These are phyloP conservation scores for Microbotryum intermedium DNA, from an alignment of 1,284 basidiomycete genomes.

Conservation along the genomic window DNA sequence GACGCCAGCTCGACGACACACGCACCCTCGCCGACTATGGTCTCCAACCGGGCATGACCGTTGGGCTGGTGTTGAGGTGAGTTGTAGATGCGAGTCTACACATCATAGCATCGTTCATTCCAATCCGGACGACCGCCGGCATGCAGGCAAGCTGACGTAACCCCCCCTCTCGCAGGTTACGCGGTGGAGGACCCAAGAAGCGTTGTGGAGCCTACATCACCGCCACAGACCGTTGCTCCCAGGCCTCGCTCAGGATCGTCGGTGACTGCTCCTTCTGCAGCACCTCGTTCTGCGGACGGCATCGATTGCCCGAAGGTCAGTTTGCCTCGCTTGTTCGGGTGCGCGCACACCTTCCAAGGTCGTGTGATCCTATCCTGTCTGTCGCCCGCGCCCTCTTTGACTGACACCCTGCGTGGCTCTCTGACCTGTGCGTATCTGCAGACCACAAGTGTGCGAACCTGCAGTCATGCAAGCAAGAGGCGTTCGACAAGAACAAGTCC, in stretches of 20 bases:
- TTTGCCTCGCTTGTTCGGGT: too few relatives aligned
- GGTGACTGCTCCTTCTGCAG: slow-evolving; percentile 71
- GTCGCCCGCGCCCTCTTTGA: slow-evolving; percentile 2
- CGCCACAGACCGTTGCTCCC: slow-evolving; percentile 52
- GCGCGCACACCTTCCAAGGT: neutral
- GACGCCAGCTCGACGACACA: slow-evolving; percentile 7
- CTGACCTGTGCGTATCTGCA: neutral
- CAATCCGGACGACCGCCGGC: neutral
- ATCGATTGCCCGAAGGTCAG: slow-evolving; percentile 48
- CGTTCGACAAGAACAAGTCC: slow-evolving; percentile 71
- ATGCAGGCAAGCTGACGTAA: neutral
- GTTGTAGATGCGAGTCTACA: neutral
- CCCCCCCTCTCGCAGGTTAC: slow-evolving; percentile 2
- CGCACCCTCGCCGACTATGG: slow-evolving; percentile 10
- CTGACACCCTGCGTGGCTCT: slow-evolving; percentile 3
- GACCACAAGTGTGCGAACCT: slow-evolving; percentile 45
- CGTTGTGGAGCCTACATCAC: slow-evolving; percentile 17
- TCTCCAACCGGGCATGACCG: slow-evolving; percentile 8
- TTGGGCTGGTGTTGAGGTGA: slow-evolving; percentile 9
- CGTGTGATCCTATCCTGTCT: neutral
- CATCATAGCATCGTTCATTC: neutral
- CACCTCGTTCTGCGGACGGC: slow-evolving; percentile 57
- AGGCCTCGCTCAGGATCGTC: slow-evolving; percentile 66
- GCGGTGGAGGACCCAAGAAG: slow-evolving; percentile 27
- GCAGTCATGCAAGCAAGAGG: slow-evolving; percentile 69